Conservation (phyloP, 2,329 filamentous ascomycete species). For the Chaetomium sp. region DNA sequence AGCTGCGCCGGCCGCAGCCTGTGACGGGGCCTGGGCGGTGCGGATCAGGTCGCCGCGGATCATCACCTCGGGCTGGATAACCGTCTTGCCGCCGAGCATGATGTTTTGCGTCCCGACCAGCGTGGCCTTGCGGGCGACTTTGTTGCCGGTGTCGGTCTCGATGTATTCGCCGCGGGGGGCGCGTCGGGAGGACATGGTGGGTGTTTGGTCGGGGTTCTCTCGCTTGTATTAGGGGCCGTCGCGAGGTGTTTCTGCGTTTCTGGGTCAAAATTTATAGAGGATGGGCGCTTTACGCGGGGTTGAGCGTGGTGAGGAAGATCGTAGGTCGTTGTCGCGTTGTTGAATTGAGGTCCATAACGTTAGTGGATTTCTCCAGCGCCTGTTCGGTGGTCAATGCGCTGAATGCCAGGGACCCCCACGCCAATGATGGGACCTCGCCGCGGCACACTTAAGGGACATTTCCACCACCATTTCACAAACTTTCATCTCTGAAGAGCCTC, state of each 20-base stretch:
- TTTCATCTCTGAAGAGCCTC: too few relatives aligned
- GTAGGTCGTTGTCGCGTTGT: background rate
- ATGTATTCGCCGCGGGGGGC: slow-evolving; percentile 87
- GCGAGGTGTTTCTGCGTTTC: background rate
- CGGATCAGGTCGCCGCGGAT: slow-evolving; percentile 82
- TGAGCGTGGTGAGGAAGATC: too few relatives aligned
- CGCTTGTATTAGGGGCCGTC: background rate
- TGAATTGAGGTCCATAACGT: background rate
- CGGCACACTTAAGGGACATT: too few relatives aligned
- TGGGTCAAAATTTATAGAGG: background rate
- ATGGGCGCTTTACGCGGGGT: too few relatives aligned
- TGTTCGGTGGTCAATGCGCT: too few relatives aligned
- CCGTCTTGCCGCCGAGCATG: slow-evolving; percentile 90
- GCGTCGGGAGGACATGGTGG: slow-evolving; percentile 70
- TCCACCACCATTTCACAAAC: too few relatives aligned
- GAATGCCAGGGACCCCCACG: too few relatives aligned
- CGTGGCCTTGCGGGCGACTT: slow-evolving; percentile 85
- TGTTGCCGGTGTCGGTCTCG: slow-evolving; percentile 97
- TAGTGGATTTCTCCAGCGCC: too few relatives aligned
- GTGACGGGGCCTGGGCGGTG: slow-evolving; percentile 41
- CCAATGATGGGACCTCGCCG: too few relatives aligned
- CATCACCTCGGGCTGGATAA: slow-evolving; percentile 91
- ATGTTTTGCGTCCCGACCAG: slow-evolving; percentile 97
- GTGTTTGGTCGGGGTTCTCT: background rate
- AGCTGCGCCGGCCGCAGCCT: slow-evolving; percentile 33